These are phyloP conservation scores for Curvularia lunata DNA, from an alignment of 2,329 filamentous ascomycete genomes.

Conservation along the genomic window DNA sequence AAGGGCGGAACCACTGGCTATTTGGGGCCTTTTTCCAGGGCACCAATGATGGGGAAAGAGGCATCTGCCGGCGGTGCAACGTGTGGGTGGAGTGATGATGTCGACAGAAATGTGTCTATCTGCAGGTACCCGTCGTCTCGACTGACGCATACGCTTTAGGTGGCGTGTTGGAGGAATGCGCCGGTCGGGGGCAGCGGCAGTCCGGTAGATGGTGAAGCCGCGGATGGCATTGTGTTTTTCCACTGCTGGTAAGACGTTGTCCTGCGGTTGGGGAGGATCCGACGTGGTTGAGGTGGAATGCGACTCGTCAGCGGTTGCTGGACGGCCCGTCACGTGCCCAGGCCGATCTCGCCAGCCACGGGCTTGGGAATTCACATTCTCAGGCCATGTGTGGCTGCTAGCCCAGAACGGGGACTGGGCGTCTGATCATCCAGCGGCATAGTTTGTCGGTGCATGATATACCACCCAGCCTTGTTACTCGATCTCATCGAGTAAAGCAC, in stretches of 20 bases:
- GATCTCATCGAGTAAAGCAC: slow-evolving; percentile 39
- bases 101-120: background rate
- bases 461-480: slow-evolving; percentile 30
- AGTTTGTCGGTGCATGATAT: slow-evolving; percentile 19
- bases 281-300: background rate
- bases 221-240: background rate
- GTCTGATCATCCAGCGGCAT: background rate
- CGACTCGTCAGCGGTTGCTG: too few species aligned
- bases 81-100: background rate
- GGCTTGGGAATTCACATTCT: background rate
- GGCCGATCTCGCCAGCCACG: background rate
- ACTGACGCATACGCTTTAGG: background rate
- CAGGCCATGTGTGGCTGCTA: background rate
- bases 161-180: background rate
- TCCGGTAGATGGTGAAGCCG: background rate
- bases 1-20: background rate
- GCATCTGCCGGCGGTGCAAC: background rate
- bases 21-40: slow-evolving; percentile 4
- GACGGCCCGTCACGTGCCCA: background rate
- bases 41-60: background rate
- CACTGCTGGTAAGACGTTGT: background rate
- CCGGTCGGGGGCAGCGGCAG: background rate
- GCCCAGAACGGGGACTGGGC: too few species aligned
- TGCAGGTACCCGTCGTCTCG: slow-evolving; percentile 14
- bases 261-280: background rate